Percentiles rank a stretch among this genome's conserved stretches.
phyloP scores from a whole-genome alignment of 2,329 filamentous ascomycete species.

The Aspergillus pseudotamarii region DNA sequence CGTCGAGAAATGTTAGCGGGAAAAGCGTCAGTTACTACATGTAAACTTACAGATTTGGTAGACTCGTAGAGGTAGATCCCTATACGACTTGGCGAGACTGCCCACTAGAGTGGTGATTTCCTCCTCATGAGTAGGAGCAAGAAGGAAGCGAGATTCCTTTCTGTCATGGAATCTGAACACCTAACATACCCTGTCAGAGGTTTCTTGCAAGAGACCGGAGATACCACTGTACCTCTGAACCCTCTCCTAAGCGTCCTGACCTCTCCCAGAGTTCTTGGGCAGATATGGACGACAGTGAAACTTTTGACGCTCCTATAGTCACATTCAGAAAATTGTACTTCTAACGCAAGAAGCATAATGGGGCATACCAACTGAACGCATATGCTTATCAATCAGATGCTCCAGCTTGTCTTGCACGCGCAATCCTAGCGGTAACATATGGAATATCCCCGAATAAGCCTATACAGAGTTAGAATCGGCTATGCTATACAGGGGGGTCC shows the following conservation, averaged over 20 bases:
- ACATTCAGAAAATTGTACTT: background rate
- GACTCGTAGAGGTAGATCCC: constrained; percentile 78
- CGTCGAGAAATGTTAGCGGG: background rate
- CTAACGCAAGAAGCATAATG: background rate
- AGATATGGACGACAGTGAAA: constrained; percentile 82
- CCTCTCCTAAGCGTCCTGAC: constrained; percentile 76
- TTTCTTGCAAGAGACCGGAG: background rate
- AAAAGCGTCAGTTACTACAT: background rate
- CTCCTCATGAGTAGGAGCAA: constrained; percentile 94
- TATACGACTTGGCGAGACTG: constrained; percentile 75
- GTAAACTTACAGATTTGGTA: constrained; percentile 77
- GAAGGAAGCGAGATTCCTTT: constrained; percentile 71
- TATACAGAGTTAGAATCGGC: constrained; percentile 37
- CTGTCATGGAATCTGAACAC: constrained; percentile 81
- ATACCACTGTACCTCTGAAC: constrained; percentile 66
- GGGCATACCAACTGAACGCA: constrained; percentile 68
- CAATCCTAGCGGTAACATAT: constrained; percentile 83
- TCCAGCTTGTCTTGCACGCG: constrained; percentile 90
- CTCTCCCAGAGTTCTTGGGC: constrained; percentile 80
- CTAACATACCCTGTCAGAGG: constrained; percentile 46
- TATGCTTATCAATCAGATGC: constrained; percentile 81
- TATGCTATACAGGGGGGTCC: background rate
- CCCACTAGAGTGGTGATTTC: constrained; percentile 86
- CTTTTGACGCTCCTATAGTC: constrained; percentile 69
- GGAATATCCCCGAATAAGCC: constrained; percentile 88